phyloP scores from a whole-genome alignment of 495 filamentous ascomycete genomes.

The Xylaria longipes region DNA sequence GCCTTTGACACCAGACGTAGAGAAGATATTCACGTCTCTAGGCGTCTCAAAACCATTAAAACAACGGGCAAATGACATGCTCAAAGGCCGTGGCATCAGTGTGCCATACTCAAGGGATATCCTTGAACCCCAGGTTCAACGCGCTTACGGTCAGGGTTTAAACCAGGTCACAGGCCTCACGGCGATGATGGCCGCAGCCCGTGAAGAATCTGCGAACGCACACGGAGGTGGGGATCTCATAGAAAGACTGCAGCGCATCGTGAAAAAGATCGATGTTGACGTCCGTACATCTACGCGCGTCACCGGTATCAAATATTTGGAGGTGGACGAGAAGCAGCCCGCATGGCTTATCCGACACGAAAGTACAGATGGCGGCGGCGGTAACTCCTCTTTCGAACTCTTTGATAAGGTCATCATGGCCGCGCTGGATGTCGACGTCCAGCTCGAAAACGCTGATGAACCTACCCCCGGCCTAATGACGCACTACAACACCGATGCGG shows the following conservation, averaged over 20 bases:
- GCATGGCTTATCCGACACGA: constrained; percentile 33
- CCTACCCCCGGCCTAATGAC: constrained; percentile 19
- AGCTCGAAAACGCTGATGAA: constrained; percentile 4
- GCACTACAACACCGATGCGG: not conserved
- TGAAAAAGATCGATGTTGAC: constrained; percentile 5
- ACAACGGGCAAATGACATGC: constrained; percentile 16
- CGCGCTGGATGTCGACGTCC: constrained; percentile 26
- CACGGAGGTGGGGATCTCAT: constrained; percentile 34
- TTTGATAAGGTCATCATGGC: constrained; percentile 40
- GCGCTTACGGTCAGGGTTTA: constrained; percentile 45
- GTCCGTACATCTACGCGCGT: constrained; percentile 32
- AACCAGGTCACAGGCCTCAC: constrained; percentile 26
- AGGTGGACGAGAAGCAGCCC: constrained; percentile 19
- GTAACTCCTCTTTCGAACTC: constrained; percentile 15
- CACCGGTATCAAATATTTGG: constrained; percentile 23
- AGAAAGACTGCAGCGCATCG: constrained; percentile 32
- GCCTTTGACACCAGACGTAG: constrained; percentile 25
- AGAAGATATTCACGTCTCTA: constrained; percentile 29
- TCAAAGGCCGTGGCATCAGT: constrained; percentile 30
- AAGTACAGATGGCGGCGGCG: not conserved
- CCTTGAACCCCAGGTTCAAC: constrained; percentile 59
- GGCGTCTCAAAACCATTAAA: constrained; percentile 25
- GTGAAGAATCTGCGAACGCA: constrained; percentile 33
- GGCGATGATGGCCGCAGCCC: constrained; percentile 29
- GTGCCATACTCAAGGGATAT: constrained; percentile 31